Base-by-base conservation (phyloP, 1,284 basidiomycete species). In the Ustilago bromivora region DNA sequence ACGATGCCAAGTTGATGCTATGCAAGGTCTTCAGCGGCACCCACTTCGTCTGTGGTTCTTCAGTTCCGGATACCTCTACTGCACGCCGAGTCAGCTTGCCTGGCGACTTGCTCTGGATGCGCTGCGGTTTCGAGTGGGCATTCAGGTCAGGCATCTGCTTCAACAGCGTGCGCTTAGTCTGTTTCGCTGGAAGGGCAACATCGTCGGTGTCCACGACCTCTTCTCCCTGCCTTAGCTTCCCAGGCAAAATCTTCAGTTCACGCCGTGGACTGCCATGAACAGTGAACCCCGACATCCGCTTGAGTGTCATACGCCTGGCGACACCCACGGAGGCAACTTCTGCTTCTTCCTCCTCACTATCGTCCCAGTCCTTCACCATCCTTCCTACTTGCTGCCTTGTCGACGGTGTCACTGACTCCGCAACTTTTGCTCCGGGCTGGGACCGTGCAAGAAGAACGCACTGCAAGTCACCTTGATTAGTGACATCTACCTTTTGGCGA, bases 291-390 rank as follows among this genome's bases (percentile, higher is more conserved):
- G 71, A 67, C 34, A 57, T 60, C 8, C 71, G 71, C 53, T 43
- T 52, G 23, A 72, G 57, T 2, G 61, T 63, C 61, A 72, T 53
- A 7, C 71, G 65, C 38, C 54, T 53, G 57, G 53, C 55, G 0
- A 57, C 55, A 2, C 65, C 34, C 10, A 72, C 71, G 5, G 71
- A 67, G 1, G 71, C 65, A 3, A 67, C 57, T 13, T 72, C 71
- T 3, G 64, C 57, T 13, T 72, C 71, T 3, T 63, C 71, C 4
- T 67, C 71, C 1, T 72, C 65, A 35, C 65, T 61, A 12, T 61
- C 59, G 19, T 61, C 47, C 71, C 60, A 72, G 2, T 59, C 43
- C 59, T 54, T 54, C 15, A 61, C 43, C 54, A 54, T 41, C 23
- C 28, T 49, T 17, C 43, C 35, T 2, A 66, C 59, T 10, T 28